These are phyloP conservation scores for Clarireedia paspali DNA, from an alignment of 2,329 filamentous ascomycete genomes.

Conservation along the genomic window DNA sequence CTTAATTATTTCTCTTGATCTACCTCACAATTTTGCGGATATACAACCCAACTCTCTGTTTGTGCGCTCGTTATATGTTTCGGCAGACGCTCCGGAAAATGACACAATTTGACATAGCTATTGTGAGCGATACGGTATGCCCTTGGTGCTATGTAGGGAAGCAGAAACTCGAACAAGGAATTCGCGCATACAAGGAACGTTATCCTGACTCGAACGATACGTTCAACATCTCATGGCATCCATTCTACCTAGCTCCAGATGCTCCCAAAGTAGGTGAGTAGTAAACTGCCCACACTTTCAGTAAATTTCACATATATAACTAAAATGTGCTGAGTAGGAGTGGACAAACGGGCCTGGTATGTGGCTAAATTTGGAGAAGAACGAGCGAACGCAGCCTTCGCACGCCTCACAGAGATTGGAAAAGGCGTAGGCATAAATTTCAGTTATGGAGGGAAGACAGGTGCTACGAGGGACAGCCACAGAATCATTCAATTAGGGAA, in stretches of 20 bases:
- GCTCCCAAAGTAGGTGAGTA: constrained; percentile 44
- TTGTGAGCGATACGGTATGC: constrained; percentile 68
- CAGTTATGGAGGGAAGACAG: constrained; percentile 60
- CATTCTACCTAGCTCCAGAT: constrained; percentile 72
- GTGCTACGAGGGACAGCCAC: constrained; percentile 74
- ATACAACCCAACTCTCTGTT: neutral
- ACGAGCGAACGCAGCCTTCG: constrained; percentile 48
- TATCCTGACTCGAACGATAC: constrained; percentile 57
- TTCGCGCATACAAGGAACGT: constrained; percentile 54
- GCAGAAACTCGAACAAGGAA: constrained; percentile 65
- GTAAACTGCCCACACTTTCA: neutral
- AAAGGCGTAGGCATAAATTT: constrained; percentile 64
- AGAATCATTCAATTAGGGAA: constrained; percentile 64
- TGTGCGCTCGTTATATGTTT: constrained; percentile 16
- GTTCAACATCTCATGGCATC: constrained; percentile 67
- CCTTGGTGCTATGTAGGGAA: constrained; percentile 43
- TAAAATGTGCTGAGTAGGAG: constrained; percentile 23
- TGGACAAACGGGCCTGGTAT: constrained; percentile 51
- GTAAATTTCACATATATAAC: neutral
- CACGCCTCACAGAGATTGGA: constrained; percentile 51
- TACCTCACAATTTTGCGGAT: too few relatives aligned
- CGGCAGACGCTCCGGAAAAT: constrained; percentile 37
- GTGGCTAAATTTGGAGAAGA: constrained; percentile 56
- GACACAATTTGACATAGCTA: constrained; percentile 68
- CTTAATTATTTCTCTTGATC: neutral